Conservation (phyloP, 179 eudicot genomes). For the Corrigiola litoralis region DNA sequence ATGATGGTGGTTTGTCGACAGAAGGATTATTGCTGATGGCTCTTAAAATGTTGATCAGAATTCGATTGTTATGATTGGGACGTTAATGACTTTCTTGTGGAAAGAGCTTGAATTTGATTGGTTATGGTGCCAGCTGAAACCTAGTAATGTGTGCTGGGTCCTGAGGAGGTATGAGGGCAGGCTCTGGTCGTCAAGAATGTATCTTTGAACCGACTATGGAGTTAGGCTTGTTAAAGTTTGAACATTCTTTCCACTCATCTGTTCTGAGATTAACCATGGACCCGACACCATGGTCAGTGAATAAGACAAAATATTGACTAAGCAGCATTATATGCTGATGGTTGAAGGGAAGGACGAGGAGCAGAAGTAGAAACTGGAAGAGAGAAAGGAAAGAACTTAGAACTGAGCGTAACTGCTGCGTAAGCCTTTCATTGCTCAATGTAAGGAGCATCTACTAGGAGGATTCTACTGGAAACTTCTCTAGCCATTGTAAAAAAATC, state of each 20-base stretch:
- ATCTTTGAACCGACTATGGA: background rate
- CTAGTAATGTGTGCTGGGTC: too few species aligned
- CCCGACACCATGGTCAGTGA: background rate
- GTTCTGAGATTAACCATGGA: background rate
- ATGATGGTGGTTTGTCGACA: too few species aligned
- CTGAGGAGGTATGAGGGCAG: background rate
- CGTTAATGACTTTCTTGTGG: background rate
- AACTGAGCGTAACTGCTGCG: background rate
- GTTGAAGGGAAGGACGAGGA: background rate
- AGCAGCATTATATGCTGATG: background rate
- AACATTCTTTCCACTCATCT: background rate
- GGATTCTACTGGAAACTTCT: too few species aligned
- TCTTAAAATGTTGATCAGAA: too few species aligned
- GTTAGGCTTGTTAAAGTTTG: background rate
- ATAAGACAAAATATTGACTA: background rate
- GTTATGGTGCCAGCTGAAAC: too few species aligned
- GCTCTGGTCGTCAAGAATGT: background rate
- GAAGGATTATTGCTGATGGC: too few species aligned
- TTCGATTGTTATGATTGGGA: too few species aligned
- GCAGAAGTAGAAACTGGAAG: background rate
- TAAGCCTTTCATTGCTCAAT: background rate
- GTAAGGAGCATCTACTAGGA: background rate
- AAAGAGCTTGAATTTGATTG: background rate
- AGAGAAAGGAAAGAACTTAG: background rate
- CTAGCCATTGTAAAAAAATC: background rate